These are phyloP conservation scores for Puccinellia tenuiflora DNA, from an alignment of 176 grass and related monocot species.

Conservation along the genomic window DNA sequence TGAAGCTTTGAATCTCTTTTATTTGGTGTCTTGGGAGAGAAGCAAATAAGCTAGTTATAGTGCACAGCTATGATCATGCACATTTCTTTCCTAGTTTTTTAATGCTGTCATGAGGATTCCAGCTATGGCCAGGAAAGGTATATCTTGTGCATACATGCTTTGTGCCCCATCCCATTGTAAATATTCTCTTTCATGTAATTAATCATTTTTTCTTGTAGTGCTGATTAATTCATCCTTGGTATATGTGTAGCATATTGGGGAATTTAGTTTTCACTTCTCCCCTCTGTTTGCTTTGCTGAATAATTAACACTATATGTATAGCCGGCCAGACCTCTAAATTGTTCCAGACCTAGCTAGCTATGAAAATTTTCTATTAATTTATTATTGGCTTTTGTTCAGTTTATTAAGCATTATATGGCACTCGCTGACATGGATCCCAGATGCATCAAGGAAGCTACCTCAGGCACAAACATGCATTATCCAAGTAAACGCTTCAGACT, in stretches of 20 bases:
- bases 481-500: not conserved
- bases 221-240: constrained; percentile 2
- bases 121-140: constrained; percentile 34
- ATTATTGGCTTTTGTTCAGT: not conserved
- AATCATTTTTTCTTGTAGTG: not conserved
- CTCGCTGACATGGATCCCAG: not conserved
- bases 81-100: not conserved
- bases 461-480: constrained; percentile 15
- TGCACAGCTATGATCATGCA: not conserved
- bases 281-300: constrained; percentile 6
- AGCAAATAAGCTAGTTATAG: not conserved
- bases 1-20: constrained; percentile 7
- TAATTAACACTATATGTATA: not conserved
- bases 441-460: constrained; percentile 5
- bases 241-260: constrained; percentile 12
- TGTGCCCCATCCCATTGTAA: constrained; percentile 4
- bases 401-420: not conserved
- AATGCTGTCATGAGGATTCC: not conserved
- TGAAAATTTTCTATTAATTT: not conserved
- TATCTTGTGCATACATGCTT: constrained; percentile 22
- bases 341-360: constrained; percentile 12
- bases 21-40: not conserved
- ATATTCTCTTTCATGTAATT: not conserved
- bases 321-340: constrained; percentile 16
- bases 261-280: constrained; percentile 4